Conservation (phyloP, 306 rosid species). For the Castanospermum australe region DNA sequence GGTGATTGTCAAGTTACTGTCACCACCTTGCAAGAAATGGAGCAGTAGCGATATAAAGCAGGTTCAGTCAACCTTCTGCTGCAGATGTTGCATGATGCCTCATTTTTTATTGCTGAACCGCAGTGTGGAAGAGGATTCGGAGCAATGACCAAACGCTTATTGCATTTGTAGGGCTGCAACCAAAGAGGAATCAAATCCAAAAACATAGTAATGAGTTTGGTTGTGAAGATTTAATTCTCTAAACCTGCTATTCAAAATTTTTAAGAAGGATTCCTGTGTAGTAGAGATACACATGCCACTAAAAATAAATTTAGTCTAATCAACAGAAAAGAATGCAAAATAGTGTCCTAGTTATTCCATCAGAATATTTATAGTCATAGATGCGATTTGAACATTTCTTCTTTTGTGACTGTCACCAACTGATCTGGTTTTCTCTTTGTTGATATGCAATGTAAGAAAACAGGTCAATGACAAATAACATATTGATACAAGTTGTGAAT, state of each 20-base stretch:
- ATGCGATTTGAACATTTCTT: neutral
- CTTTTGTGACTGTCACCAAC: neutral
- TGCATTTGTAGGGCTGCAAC: slow-evolving; percentile 35
- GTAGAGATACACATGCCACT: neutral
- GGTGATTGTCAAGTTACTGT: neutral
- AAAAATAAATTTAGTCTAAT: too few relatives aligned
- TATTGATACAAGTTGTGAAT: neutral
- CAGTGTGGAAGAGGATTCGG: slow-evolving; percentile 37
- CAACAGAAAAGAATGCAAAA: neutral
- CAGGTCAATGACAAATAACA: neutral
- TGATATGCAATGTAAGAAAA: neutral
- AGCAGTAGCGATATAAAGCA: slow-evolving; percentile 21
- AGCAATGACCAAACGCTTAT: slow-evolving; percentile 26
- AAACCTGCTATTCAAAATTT: neutral
- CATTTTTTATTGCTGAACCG: neutral
- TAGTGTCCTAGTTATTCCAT: neutral
- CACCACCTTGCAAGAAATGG: slow-evolving; percentile 40
- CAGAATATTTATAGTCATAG: neutral
- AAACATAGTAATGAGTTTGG: neutral
- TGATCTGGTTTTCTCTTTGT: neutral
- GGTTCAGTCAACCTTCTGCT: slow-evolving; percentile 27
- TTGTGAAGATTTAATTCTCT: neutral
- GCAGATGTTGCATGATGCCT: slow-evolving; percentile 23
- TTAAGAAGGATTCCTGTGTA: neutral
- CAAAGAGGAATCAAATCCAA: neutral